Conservation (phyloP, 257 asterid species). For the Solanum clarkiae region DNA sequence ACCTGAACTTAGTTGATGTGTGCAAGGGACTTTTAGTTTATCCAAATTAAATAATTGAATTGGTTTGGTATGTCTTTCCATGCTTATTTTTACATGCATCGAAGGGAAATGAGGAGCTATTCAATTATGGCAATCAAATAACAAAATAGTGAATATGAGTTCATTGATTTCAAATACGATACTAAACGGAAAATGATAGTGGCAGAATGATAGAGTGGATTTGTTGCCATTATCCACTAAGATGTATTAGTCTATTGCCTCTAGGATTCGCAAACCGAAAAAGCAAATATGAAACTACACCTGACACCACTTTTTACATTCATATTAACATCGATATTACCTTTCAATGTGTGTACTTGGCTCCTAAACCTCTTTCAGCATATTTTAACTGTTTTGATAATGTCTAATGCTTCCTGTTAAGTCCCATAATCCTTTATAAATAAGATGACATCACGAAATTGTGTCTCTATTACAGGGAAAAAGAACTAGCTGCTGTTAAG, state of each 20-base stretch:
- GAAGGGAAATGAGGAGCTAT: background rate
- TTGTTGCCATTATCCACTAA: background rate
- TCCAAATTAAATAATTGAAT: background rate
- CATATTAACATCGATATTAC: background rate
- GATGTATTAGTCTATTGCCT: background rate
- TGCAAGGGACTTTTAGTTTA: background rate
- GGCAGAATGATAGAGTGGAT: background rate
- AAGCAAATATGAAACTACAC: background rate
- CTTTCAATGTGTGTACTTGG: background rate
- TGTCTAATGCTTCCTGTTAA: background rate
- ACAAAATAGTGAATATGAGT: background rate
- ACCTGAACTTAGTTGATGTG: background rate
- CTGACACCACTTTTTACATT: background rate
- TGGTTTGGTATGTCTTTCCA: background rate
- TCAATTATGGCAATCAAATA: background rate
- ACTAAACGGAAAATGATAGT: background rate
- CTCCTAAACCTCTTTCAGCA: background rate
- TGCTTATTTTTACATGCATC: background rate
- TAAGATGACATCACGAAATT: background rate
- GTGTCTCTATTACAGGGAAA: constrained; percentile 48
- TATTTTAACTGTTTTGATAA: background rate
- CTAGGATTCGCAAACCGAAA: background rate
- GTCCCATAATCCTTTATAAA: background rate
- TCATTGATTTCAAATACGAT: background rate
- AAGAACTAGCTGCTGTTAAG: constrained; percentile 86